Base-by-base conservation (phyloP, 23 red algal genomes). In the Chondrus crispus region DNA sequence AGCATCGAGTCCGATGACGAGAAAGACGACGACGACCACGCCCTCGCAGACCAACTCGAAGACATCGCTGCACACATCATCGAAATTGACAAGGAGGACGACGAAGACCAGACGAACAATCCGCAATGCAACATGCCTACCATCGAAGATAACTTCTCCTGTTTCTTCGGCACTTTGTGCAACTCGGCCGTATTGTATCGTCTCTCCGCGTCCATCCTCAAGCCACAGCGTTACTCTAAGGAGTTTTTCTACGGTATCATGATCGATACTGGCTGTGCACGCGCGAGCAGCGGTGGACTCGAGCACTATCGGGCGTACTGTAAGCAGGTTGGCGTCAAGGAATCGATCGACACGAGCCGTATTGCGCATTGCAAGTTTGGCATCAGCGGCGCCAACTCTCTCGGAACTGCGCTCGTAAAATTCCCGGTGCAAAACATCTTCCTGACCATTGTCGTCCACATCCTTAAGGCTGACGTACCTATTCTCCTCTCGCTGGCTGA, bases 61-160 rank as follows among this genome's bases (percentile, higher is more conserved):
- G 33, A 80, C 49, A 80, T 80, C 74, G 41, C 74, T 39, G 74
- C 74, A 52, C 41, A 80, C 33, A 16, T 80, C 46, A 80, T 80
- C 74, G 18, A 45, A 46, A 12, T 80, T 24, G 68, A 13, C 16
- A 80, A 80, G 16, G 74, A 80, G 12, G 74, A 80, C 11, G 16
- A 71, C 13, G 66, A 19, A 71, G 12, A 54, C 20, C 20, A n/a
- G n/a, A n/a, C n/a, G n/a, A n/a, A n/a, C n/a, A n/a, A n/a, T n/a
- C n/a, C n/a, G n/a, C n/a, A n/a, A n/a, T n/a, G n/a, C n/a, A n/a
- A n/a, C n/a, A n/a, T n/a, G n/a, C n/a, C n/a, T n/a, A n/a, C 51
- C 14, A 16, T 57, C 51, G n/a, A 57, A 57, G 51, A 57, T 57
- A n/a, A 14, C 14, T 57, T n/a, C n/a, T 14, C 14, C 51, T 14